Evolutionary conservation across 2,329 filamentous ascomycete species (phyloP), one percentile per base, ranked within the genome.

Genomic region (Hymenoscyphus fructigenus): DNA sequence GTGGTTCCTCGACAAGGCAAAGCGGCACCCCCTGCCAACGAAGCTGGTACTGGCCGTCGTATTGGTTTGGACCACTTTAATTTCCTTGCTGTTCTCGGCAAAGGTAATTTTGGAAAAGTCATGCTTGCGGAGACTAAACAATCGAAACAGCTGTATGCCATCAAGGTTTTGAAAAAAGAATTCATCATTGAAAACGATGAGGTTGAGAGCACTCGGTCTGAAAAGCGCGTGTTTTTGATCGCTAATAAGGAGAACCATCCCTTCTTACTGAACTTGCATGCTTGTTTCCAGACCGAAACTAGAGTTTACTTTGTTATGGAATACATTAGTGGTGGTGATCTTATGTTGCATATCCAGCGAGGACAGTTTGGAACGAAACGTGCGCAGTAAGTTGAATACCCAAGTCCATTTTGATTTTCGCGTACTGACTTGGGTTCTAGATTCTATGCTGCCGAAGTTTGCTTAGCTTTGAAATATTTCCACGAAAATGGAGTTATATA

Each of bases 151-250:
- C 83, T 99, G 7, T 99, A 98, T 77, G 95, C 95, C 64, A 99
- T 99, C 79, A 99, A 99, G 80, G 95, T 99, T 44, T 82, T 99
- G 72, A 99, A 99, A 85, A 99, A 99, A 81, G 95, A 99, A 78
- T 99, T 99, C 78, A 99, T 99, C 76, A 99, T 99, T 68, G 96
- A 99, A 77, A 97, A 99, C 70, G 95, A 99, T 75, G 95, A 99
- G 81, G 95, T 99, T 7, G 95, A 99, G 79, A 98, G 94, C 78
- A 97, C 93, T 53, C 88, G 94, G 69, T 99, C 95, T 0, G 95
- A 99, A 79, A 99, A 99, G 85, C 87, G 95, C 69, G 96, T 99
- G 17, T 97, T 98, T 81, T 78, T 99, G 76, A 91, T 99, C 76
- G 95, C 95, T 38, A 99, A 99, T 81, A 93, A 96, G 77, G 95